phyloP scores from a whole-genome alignment of 768 basidiomycete genomes.

The Auriscalpium orientale region DNA sequence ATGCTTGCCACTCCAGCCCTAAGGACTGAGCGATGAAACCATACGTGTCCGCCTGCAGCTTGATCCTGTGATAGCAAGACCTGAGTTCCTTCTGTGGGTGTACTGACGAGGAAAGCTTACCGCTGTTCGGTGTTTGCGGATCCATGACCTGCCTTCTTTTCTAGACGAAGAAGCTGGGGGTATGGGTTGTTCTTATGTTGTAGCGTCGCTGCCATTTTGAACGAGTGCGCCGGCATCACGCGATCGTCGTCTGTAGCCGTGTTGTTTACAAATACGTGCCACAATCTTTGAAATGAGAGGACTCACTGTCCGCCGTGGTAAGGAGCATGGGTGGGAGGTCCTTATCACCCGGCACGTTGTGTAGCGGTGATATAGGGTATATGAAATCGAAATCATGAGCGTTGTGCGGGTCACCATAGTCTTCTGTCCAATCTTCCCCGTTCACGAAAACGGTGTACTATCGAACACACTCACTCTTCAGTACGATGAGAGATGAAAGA shows the following conservation, averaged over 20 bases:
- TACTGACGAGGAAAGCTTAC: conserved; percentile 24
- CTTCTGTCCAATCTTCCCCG: conserved; percentile 70
- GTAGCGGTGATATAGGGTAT: conserved; percentile 69
- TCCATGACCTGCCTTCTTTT: conserved; percentile 75
- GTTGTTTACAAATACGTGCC: neutral
- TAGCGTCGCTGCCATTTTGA: conserved; percentile 74
- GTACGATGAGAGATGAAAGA: neutral
- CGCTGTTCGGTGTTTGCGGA: conserved; percentile 71
- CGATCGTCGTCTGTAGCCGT: conserved; percentile 62
- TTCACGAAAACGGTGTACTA: conserved; percentile 74
- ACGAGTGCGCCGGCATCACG: conserved; percentile 79
- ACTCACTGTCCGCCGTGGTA: conserved; percentile 74
- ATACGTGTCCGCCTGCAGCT: conserved; percentile 72
- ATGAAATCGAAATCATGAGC: conserved; percentile 82
- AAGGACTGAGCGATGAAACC: conserved; percentile 65
- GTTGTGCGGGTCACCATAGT: conserved; percentile 71
- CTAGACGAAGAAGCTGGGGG: conserved; percentile 69
- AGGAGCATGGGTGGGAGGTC: conserved; percentile 63
- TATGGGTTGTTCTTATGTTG: conserved; percentile 64
- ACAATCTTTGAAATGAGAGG: neutral
- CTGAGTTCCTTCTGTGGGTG: neutral
- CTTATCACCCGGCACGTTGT: conserved; percentile 61
- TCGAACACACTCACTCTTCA: neutral
- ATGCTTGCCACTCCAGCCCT: conserved; percentile 30
- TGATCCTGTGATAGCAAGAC: conserved; percentile 39